Evolutionary conservation across 441 rosid genomes (phyloP).

Genomic region (Gossypium davidsonii): DNA sequence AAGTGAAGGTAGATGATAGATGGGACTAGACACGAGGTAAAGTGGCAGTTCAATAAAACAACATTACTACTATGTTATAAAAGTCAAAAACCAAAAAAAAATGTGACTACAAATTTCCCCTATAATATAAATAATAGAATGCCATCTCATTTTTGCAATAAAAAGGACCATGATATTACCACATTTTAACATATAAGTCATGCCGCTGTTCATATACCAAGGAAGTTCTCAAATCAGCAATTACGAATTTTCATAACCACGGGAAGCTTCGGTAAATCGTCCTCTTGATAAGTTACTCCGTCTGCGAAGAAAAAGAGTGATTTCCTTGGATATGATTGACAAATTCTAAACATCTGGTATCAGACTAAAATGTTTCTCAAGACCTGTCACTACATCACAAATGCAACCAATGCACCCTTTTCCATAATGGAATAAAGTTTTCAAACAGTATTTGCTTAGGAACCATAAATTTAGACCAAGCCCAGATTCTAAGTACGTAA

Average conservation of each 20-base stretch:
- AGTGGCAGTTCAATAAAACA: neutral
- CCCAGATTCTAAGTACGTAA: too few relatives aligned
- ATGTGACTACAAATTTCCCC: neutral
- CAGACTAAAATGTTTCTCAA: neutral
- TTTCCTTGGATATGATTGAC: neutral
- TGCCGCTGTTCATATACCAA: neutral
- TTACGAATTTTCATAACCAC: neutral
- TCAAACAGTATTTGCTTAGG: neutral
- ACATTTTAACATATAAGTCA: neutral
- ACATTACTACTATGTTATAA: neutral
- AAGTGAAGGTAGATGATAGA: neutral
- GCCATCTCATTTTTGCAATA: slow-evolving; percentile 1
- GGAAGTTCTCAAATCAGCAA: neutral
- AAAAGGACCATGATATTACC: neutral
- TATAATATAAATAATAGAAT: neutral
- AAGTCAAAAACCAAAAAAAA: neutral
- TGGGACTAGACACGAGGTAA: neutral
- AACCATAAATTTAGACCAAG: neutral
- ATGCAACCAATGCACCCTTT: neutral
- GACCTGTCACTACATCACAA: neutral
- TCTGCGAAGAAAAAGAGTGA: neutral
- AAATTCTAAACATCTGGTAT: neutral
- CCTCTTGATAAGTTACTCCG: neutral
- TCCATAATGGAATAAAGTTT: neutral
- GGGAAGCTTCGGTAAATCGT: neutral